phyloP scores from a whole-genome alignment of 2,329 filamentous ascomycete species.

The Colletotrichum sp. region DNA sequence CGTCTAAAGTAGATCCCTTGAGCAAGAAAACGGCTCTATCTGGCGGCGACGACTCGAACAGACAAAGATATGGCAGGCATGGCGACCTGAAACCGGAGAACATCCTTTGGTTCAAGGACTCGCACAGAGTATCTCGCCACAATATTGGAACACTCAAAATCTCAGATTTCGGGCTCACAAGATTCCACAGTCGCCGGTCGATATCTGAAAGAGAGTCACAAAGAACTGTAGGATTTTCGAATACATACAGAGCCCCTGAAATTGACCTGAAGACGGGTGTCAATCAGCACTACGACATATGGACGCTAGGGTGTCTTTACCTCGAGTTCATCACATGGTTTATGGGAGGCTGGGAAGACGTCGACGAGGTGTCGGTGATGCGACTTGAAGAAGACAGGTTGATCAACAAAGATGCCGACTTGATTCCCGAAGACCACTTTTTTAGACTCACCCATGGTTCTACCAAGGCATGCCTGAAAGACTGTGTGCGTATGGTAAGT shows the following conservation, averaged over 20 bases:
- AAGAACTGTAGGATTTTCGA: neutral
- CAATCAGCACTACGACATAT: conserved; percentile 18
- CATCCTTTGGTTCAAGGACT: neutral
- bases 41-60: neutral
- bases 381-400: neutral
- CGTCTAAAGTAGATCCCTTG: neutral
- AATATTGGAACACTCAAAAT: neutral
- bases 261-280: neutral
- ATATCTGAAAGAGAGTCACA: neutral
- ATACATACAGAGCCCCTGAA: conserved; percentile 18
- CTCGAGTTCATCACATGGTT: conserved; percentile 21
- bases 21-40: neutral
- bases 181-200: neutral
- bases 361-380: neutral
- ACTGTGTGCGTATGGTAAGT: neutral
- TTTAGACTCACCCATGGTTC: neutral
- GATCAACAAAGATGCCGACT: neutral
- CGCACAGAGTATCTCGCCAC: neutral
- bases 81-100: conserved; percentile 3
- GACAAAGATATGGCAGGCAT: neutral
- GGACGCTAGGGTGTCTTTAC: conserved; percentile 22
- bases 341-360: neutral
- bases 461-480: neutral
- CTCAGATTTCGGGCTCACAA: neutral
- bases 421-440: neutral